Evolutionary conservation across 2,329 filamentous ascomycete genomes (phyloP), one percentile per base, ranked within the genome.

Genomic region (Graphilbum ipis-grandicollis): DNA sequence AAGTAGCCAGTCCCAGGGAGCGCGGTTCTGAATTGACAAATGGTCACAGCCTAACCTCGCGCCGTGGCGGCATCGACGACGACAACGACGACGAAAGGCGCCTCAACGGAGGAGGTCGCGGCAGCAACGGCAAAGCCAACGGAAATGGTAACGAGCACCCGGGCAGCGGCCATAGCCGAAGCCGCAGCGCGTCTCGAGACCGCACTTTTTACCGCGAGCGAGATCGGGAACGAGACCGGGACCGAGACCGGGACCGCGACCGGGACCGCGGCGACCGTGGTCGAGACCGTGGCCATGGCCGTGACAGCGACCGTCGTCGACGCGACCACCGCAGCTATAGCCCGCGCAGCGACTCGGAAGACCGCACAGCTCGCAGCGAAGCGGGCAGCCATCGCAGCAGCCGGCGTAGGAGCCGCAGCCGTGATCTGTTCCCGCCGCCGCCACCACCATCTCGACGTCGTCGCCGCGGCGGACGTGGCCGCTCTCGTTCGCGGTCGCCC

Each of bases 331-430:
- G 73, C 50, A 72, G 76, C 47, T 63, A 66, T 40, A 77, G 71
- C 56, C 55, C 57, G 3, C 38, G 39, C 15, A 32, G 23, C 31
- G 33, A 35, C 4, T 31, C 33, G n/a, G 43, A 38, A n/a, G n/a
- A n/a, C 19, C 29, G 36, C 6, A 81, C 76, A 38, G 77, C 77
- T 34, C 69, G 67, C 48, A 85, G 80, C 63, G 80, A 86, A 47
- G 66, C 78, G 50, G 79, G 78, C 54, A 85, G 79, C 62, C 74
- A 80, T 58, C 81, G 76, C 66, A 83, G 80, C 68, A 79, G 76
- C 79, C 58, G 76, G 64, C 79, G 76, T 53, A 71, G 80, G 64
- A 84, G 79, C 59, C 72, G 73, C 59, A 85, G 79, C 57, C 75
- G 78, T 52, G 79, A 84, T 57, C 28, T 25, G 5, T 31, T 31